Evolutionary conservation across 2,329 filamentous ascomycete species (phyloP).

Genomic region (Chaetoscypha palmicola): DNA sequence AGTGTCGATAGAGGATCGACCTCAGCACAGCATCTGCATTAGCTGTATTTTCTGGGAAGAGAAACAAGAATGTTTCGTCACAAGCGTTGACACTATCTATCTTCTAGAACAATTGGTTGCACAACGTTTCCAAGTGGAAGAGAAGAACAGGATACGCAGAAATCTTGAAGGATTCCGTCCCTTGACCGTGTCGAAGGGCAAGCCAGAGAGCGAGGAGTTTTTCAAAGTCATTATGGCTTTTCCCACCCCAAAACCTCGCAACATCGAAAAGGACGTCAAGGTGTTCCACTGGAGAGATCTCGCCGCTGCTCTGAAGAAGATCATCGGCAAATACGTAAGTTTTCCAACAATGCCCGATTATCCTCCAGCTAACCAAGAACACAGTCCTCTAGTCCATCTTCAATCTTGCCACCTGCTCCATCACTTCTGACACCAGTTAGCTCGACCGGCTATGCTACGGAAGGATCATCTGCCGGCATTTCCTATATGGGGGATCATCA

Average conservation of each 20-base stretch:
- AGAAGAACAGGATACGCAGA: conserved; percentile 95
- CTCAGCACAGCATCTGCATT: conserved; percentile 82
- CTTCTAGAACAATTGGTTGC: conserved; percentile 87
- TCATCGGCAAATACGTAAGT: conserved; percentile 81
- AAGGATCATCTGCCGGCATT: conserved; percentile 24
- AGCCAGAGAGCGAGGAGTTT: conserved; percentile 88
- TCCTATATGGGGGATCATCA: conserved; percentile 28
- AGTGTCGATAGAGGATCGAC: conserved; percentile 70
- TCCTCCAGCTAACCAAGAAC: conserved; percentile 10
- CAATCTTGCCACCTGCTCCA: conserved; percentile 26
- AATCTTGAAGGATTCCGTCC: conserved; percentile 94
- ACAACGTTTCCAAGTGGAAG: conserved; percentile 84
- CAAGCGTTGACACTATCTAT: conserved; percentile 93
- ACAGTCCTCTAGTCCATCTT: conserved; percentile 31
- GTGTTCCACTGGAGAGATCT: conserved; percentile 96
- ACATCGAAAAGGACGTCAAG: conserved; percentile 99
- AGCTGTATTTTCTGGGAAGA: conserved; percentile 98
- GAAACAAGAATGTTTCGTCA: conserved; percentile 85
- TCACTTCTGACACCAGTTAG: conserved; percentile 29
- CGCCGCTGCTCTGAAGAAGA: conserved; percentile 84
- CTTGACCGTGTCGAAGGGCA: conserved; percentile 86
- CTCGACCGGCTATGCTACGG: conserved; percentile 28
- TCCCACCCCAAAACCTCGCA: conserved; percentile 86
- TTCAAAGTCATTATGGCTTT: conserved; percentile 99
- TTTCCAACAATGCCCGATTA: neutral